These are phyloP conservation scores for Mallotus repandus DNA, from an alignment of 441 rosid species.

Conservation along the genomic window DNA sequence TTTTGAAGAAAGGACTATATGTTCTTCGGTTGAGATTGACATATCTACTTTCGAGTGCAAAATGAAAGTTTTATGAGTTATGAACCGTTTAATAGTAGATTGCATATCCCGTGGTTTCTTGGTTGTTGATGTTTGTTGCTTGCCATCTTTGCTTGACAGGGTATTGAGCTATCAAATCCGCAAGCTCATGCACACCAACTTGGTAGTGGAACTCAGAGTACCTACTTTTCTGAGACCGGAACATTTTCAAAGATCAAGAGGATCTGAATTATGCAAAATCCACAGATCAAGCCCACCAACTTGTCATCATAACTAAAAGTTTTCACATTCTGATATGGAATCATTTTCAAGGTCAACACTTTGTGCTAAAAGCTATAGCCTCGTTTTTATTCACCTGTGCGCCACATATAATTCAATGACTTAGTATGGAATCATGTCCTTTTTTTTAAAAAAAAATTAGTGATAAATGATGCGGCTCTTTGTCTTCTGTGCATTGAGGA, in stretches of 20 bases:
- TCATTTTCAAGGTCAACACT: background rate
- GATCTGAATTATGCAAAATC: slow-evolving; percentile 30
- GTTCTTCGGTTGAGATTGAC: background rate
- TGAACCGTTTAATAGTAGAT: background rate
- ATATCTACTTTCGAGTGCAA: background rate
- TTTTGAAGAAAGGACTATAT: too few species aligned
- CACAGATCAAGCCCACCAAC: background rate
- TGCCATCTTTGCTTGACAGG: slow-evolving; percentile 40
- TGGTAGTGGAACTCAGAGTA: slow-evolving; percentile 90
- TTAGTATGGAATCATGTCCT: too few species aligned
- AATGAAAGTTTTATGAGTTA: background rate
- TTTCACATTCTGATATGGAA: background rate
- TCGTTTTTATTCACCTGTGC: background rate
- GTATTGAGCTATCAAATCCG: slow-evolving; percentile 89
- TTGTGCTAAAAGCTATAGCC: background rate
- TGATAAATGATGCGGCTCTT: too few species aligned
- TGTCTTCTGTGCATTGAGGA: too few species aligned
- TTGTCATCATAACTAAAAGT: background rate
- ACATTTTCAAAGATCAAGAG: slow-evolving; percentile 90
- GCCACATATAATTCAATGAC: background rate
- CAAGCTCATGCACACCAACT: slow-evolving; percentile 80
- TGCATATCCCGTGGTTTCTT: background rate
- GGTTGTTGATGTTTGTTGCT: background rate
- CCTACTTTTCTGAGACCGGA: slow-evolving; percentile 91
- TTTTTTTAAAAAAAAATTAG: too few species aligned